phyloP scores from a whole-genome alignment of 495 filamentous ascomycete species.

The Neurospora hispaniola region DNA sequence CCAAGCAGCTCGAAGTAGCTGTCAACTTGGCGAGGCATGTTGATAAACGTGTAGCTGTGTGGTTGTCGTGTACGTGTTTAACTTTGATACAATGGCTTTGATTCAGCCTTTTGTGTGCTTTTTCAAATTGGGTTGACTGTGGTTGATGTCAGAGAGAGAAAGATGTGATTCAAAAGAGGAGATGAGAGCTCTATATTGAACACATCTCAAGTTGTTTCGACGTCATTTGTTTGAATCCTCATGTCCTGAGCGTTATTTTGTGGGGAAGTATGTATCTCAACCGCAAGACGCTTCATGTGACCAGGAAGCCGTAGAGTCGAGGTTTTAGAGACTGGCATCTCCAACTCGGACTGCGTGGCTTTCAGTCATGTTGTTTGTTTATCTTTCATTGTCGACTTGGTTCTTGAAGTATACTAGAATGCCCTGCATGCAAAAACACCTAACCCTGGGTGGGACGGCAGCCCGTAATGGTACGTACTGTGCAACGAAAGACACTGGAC shows the following conservation, averaged over 20 bases:
- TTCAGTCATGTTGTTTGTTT: not conserved
- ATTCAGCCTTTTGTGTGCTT: not conserved
- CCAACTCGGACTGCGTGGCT: not conserved
- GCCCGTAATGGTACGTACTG: not conserved
- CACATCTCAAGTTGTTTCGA: not conserved
- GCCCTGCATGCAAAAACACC: not conserved
- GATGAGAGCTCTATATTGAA: not conserved
- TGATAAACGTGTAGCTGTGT: conserved; percentile 1
- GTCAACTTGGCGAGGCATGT: conserved; percentile 30
- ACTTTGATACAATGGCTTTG: not conserved
- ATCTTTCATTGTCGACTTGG: not conserved
- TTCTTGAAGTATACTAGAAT: not conserved
- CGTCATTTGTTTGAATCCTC: not conserved
- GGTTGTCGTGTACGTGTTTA: not conserved
- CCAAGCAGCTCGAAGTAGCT: conserved; percentile 23
- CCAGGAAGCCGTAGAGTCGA: not conserved
- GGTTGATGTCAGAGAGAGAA: not conserved
- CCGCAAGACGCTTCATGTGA: not conserved
- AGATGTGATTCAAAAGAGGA: not conserved
- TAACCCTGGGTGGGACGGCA: not conserved
- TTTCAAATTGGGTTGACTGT: not conserved
- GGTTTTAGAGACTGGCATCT: not conserved
- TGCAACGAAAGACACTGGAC: too few species aligned
- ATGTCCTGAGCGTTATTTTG: not conserved
- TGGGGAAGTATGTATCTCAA: not conserved